Evolutionary conservation across 129 eudicot species (phyloP), one percentile per base, ranked within the genome.

Genomic region (Flaveria linearis): DNA sequence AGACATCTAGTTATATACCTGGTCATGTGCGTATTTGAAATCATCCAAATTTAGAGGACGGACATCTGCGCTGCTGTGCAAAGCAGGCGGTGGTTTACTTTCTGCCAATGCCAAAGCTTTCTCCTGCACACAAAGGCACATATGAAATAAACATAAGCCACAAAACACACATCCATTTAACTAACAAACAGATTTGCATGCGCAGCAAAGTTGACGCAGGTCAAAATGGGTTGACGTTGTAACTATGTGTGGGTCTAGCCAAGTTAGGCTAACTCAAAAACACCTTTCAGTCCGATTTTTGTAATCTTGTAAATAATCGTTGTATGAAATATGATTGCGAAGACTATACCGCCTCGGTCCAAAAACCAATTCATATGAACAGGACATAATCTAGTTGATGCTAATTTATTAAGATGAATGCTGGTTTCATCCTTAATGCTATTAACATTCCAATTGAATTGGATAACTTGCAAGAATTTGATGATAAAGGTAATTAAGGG

Each of bases 11-110:
- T 62, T 9, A 14, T 28, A 18, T 88, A 93, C 98, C 98, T 93
- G 98, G 30, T 93, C 97, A 69, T 93, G 98, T 12, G 98, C 98
- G 78, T 76, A 87, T 71, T 84, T 90, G 57, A 93, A 90, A 82
- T 93, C 98, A 16, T 87, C 95, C 83, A 85, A 85, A 81, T 69
- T 90, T 72, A 93, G 33, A 43, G 96, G 84, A 16, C 98, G 97
- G 67, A 91, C 81, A 66, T 90, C 98, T 11, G 84, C 85, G 72
- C 97, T 89, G 86, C 84, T 84, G 66, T 83, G 88, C 76, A 93
- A 80, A 46, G 86, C 85, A 74, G 97, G 98, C 47, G 68, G 57
- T 25, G 89, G 85, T 69, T 82, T 87, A 57, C 84, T 88, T 78
- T 93, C 98, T 23, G 87, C 79, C 75, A 84, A 46, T 55, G 98